Percentiles rank a stretch among this genome's conserved stretches.
These are phyloP conservation scores for Wallacemonas sp. DNA, from an alignment of 208 protist species.

Conservation along the genomic window DNA sequence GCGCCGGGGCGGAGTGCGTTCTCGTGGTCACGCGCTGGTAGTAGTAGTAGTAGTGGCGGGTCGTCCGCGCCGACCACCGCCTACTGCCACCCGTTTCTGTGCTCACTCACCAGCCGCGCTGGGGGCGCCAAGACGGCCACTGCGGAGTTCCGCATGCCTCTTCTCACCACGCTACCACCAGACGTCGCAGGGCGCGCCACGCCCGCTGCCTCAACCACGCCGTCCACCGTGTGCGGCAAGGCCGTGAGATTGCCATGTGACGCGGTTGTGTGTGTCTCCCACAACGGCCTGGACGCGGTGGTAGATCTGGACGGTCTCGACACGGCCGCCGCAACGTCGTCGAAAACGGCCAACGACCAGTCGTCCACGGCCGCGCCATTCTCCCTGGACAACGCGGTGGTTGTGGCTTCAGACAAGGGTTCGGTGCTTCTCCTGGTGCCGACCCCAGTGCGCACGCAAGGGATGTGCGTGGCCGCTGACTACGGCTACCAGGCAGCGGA, in stretches of 20 bases:
- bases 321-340: too few species aligned
- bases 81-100: constrained; percentile 20
- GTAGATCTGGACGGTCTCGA: not conserved
- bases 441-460: constrained; percentile 28
- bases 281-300: constrained; percentile 2
- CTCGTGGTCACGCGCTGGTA: constrained; percentile 4
- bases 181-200: not conserved
- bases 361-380: not conserved
- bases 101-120: not conserved
- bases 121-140: constrained; percentile 5
- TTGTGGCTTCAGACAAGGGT: constrained; percentile 25
- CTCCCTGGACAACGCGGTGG: constrained; percentile 31
- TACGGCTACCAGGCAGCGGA: constrained; percentile 40
- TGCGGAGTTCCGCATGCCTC: constrained; percentile 65
- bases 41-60: too few species aligned
- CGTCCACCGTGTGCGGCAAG: constrained; percentile 8
- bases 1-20: constrained; percentile 38
- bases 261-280: constrained; percentile 15
- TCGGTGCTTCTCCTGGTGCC: constrained; percentile 40
- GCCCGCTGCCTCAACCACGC: not conserved
- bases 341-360: not conserved
- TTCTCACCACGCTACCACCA: constrained; percentile 32
- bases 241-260: constrained; percentile 23
- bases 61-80: constrained; percentile 15
- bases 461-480: constrained; percentile 22